Evolutionary conservation across 1,139 yeast genomes (phyloP).

Genomic region (Yamadazyma diddensiae): DNA sequence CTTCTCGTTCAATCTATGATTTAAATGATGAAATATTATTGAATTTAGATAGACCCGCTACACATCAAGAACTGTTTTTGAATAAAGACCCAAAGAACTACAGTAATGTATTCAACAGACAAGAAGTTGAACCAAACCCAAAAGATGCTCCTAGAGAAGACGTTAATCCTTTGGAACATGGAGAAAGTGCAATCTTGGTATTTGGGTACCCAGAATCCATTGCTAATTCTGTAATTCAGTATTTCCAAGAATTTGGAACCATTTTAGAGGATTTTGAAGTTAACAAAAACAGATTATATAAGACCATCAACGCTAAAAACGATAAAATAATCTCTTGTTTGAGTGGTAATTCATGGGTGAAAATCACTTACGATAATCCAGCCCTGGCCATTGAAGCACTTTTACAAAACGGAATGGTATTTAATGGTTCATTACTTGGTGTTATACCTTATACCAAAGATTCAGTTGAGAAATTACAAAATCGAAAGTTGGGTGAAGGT

Average conservation of each 20-base stretch:
- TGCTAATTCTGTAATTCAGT: slow-evolving; percentile 64
- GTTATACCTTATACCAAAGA: slow-evolving; percentile 67
- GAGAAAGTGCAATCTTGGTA: slow-evolving; percentile 70
- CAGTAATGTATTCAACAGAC: slow-evolving; percentile 43
- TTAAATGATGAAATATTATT: slow-evolving; percentile 42
- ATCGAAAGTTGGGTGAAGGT: slow-evolving; percentile 45
- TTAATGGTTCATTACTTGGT: slow-evolving; percentile 72
- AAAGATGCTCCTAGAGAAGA: slow-evolving; percentile 8
- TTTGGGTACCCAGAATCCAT: slow-evolving; percentile 85
- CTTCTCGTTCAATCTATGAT: slow-evolving; percentile 57
- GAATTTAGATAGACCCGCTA: slow-evolving; percentile 26
- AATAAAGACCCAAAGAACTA: slow-evolving; percentile 47
- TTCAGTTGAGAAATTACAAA: slow-evolving; percentile 62
- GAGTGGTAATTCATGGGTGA: slow-evolving; percentile 87
- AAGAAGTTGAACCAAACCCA: slow-evolving; percentile 6
- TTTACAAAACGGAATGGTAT: slow-evolving; percentile 72
- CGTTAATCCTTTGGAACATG: slow-evolving; percentile 23
- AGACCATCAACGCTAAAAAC: slow-evolving; percentile 10
- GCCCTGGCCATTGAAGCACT: slow-evolving; percentile 79
- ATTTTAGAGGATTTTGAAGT: slow-evolving; percentile 72
- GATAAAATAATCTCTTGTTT: slow-evolving; percentile 56
- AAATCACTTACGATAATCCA: slow-evolving; percentile 75
- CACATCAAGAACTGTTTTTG: slow-evolving; percentile 33
- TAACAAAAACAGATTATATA: slow-evolving; percentile 19
- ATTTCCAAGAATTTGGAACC: slow-evolving; percentile 77